Evolutionary conservation across 768 basidiomycete species (phyloP).

Genomic region (Paxillus involutus): DNA sequence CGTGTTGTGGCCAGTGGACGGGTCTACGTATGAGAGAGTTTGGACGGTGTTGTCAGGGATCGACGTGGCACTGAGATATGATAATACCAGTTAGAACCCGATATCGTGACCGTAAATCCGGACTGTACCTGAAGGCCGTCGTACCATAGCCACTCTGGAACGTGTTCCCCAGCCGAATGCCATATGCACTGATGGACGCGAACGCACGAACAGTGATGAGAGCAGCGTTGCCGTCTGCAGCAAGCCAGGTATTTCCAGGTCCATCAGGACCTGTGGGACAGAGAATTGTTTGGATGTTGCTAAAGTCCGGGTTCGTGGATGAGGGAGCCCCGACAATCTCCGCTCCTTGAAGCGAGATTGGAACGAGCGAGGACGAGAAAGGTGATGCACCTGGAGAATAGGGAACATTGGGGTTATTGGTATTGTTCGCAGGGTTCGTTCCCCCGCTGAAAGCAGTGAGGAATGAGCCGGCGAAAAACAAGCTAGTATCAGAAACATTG

Average conservation of each 20-base stretch:
- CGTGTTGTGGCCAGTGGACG: slow-evolving; percentile 65
- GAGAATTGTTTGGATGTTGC: slow-evolving; percentile 66
- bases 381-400: slow-evolving; percentile 80
- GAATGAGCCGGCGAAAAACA: slow-evolving; percentile 92
- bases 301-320: slow-evolving; percentile 57
- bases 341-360: slow-evolving; percentile 66
- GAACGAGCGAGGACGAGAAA: slow-evolving; percentile 88
- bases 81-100: slow-evolving; percentile 11
- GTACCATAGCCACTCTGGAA: slow-evolving; percentile 81
- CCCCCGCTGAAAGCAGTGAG: slow-evolving; percentile 66
- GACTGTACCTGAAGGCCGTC: slow-evolving; percentile 77
- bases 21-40: slow-evolving; percentile 76
- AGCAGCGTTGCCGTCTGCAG: slow-evolving; percentile 65
- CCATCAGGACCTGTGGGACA: slow-evolving; percentile 87
- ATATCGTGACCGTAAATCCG: slow-evolving; percentile 1
- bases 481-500: slow-evolving; percentile 65
- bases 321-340: slow-evolving; percentile 60
- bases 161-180: slow-evolving; percentile 90
- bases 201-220: slow-evolving; percentile 79
- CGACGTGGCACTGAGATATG: slow-evolving; percentile 63
- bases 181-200: slow-evolving; percentile 69
- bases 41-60: slow-evolving; percentile 88
- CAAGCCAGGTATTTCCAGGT: slow-evolving; percentile 83
- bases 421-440: slow-evolving; percentile 49
- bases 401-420: slow-evolving; percentile 85